These are phyloP conservation scores for Penicillium cataractarum DNA, from an alignment of 495 filamentous ascomycete species.

Conservation along the genomic window DNA sequence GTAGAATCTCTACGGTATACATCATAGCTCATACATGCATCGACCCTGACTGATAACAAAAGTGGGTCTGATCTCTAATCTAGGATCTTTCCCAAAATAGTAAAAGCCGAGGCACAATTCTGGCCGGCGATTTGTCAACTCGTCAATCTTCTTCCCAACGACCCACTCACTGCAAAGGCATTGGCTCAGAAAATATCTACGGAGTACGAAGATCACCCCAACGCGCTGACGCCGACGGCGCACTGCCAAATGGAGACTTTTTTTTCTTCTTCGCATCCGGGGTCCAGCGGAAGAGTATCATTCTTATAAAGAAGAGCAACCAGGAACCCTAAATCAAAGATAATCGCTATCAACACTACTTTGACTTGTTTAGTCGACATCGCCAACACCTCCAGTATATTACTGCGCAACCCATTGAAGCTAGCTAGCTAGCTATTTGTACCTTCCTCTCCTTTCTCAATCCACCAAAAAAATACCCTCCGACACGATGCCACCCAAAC, in stretches of 20 bases:
- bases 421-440: no score
- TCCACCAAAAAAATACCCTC: not conserved
- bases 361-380: no score
- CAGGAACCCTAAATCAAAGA: not conserved
- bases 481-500: slow-evolving; percentile 25
- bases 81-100: not conserved
- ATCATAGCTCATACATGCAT: no score
- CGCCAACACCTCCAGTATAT: no score
- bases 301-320: not conserved
- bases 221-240: slow-evolving; percentile 1
- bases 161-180: slow-evolving; percentile 2
- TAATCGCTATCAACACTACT: not conserved
- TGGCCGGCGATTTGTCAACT: not conserved
- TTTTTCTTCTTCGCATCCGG: not conserved
- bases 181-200: slow-evolving; percentile 1
- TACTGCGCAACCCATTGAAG: not conserved
- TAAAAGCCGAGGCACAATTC: not conserved
- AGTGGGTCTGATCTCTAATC: slow-evolving; percentile 1
- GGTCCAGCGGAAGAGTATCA: not conserved
- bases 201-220: slow-evolving; percentile 2
- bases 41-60: no score
- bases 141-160: slow-evolving; percentile 7
- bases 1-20: no score
- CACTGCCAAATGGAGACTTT: slow-evolving; percentile 6
- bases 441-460: no score